A percentile compares a stretch with the other conserved stretches of the same genome.
Evolutionary conservation across 2,329 filamentous ascomycete species (phyloP).

Genomic region (Arachnomyces sp.): DNA sequence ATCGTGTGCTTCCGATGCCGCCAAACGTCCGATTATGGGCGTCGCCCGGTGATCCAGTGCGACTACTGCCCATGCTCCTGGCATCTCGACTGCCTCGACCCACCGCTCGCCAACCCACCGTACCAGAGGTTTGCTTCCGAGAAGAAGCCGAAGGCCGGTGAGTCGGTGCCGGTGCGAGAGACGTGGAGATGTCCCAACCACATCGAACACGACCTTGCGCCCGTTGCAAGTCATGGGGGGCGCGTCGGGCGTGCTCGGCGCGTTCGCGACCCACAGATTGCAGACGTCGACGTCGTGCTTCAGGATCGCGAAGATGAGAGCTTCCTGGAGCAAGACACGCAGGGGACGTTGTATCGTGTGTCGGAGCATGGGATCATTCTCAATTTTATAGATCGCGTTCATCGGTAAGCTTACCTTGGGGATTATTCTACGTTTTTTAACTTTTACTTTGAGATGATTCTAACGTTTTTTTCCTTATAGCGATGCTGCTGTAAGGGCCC

Average conservation of each 20-base stretch:
- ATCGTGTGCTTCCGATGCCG: slow-evolving; percentile 75
- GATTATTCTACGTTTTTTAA: background rate
- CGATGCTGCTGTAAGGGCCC: slow-evolving; percentile 2
- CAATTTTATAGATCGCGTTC: slow-evolving; percentile 63
- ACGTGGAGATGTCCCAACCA: slow-evolving; percentile 86
- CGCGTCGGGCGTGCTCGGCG: slow-evolving; percentile 25
- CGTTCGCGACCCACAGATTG: slow-evolving; percentile 45
- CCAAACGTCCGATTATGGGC: slow-evolving; percentile 49
- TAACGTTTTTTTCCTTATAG: background rate
- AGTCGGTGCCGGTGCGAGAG: slow-evolving; percentile 35
- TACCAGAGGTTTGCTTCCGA: slow-evolving; percentile 29
- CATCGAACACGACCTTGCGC: slow-evolving; percentile 63
- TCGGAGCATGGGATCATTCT: slow-evolving; percentile 58
- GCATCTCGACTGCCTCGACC: slow-evolving; percentile 88
- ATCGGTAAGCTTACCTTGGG: slow-evolving; percentile 27
- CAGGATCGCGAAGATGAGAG: slow-evolving; percentile 46
- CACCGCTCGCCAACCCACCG: slow-evolving; percentile 72
- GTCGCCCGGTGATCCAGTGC: slow-evolving; percentile 74
- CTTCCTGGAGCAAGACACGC: slow-evolving; percentile 53
- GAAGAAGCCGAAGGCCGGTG: too few species aligned
- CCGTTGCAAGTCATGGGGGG: slow-evolving; percentile 49
- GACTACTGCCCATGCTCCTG: slow-evolving; percentile 74
- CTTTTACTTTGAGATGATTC: background rate
- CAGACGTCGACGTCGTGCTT: slow-evolving; percentile 60
- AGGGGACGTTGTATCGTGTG: slow-evolving; percentile 59